phyloP scores from a whole-genome alignment of 129 eudicot species.

The Daucus carota region DH1_v3.0 NC_030389.2:632501-633000 shows the following conservation, averaged over 20 bases:
- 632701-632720: neutral
- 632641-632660: neutral
- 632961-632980: slow-evolving; percentile 29
- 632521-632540: too few relatives aligned
- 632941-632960: slow-evolving; percentile 37
- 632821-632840: slow-evolving; percentile 75
- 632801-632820: slow-evolving; percentile 79
- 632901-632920: slow-evolving; percentile 26
- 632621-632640: neutral
- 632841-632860: slow-evolving; percentile 62
- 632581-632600: too few relatives aligned
- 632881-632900: slow-evolving; percentile 12
- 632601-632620: too few relatives aligned
- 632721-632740: neutral
- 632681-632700: neutral
- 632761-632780: slow-evolving; percentile 20
- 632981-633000: neutral
- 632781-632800: slow-evolving; percentile 51
- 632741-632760: slow-evolving; percentile 26
- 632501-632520: too few relatives aligned
- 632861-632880: neutral
- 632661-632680: neutral
- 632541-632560: too few relatives aligned
- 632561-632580: too few relatives aligned
- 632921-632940: slow-evolving; percentile 3